Evolutionary conservation across 805 yeast genomes (phyloP).

Genomic region (Suhomyces prunicola): DNA sequence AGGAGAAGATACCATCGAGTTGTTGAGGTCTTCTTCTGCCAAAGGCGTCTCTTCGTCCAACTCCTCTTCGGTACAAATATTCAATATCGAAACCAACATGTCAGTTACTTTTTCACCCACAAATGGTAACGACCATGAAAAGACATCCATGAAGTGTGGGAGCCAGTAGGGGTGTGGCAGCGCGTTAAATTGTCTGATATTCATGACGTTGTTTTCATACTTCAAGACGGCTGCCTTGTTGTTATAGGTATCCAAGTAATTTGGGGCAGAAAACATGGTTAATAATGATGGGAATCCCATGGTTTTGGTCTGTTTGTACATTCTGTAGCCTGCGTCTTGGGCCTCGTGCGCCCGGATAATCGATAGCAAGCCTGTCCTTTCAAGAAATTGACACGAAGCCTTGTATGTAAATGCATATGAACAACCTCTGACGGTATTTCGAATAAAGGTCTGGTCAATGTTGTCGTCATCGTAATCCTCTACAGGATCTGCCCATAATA

Average conservation of each 20-base stretch:
- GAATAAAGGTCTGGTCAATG: slow-evolving; percentile 48
- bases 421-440: slow-evolving; percentile 83
- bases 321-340: slow-evolving; percentile 94
- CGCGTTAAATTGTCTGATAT: slow-evolving; percentile 88
- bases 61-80: slow-evolving; percentile 94
- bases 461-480: slow-evolving; percentile 70
- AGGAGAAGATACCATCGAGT: slow-evolving; percentile 20
- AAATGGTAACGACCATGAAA: slow-evolving; percentile 95
- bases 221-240: slow-evolving; percentile 94
- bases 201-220: slow-evolving; percentile 89
- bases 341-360: slow-evolving; percentile 96
- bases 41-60: slow-evolving; percentile 69
- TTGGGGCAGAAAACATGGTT: slow-evolving; percentile 94
- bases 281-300: slow-evolving; percentile 88
- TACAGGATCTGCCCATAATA: slow-evolving; percentile 95
- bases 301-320: slow-evolving; percentile 80
- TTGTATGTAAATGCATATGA: slow-evolving; percentile 84
- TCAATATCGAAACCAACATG: slow-evolving; percentile 83
- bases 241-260: slow-evolving; percentile 86
- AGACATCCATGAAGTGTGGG: slow-evolving; percentile 96
- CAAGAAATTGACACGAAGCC: slow-evolving; percentile 77
- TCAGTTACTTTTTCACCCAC: slow-evolving; percentile 96
- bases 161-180: slow-evolving; percentile 96
- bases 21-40: slow-evolving; percentile 28
- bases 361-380: slow-evolving; percentile 73